Conservation (phyloP, 2,329 filamentous ascomycete species). For the Pestalotiopsis sp. region DNA sequence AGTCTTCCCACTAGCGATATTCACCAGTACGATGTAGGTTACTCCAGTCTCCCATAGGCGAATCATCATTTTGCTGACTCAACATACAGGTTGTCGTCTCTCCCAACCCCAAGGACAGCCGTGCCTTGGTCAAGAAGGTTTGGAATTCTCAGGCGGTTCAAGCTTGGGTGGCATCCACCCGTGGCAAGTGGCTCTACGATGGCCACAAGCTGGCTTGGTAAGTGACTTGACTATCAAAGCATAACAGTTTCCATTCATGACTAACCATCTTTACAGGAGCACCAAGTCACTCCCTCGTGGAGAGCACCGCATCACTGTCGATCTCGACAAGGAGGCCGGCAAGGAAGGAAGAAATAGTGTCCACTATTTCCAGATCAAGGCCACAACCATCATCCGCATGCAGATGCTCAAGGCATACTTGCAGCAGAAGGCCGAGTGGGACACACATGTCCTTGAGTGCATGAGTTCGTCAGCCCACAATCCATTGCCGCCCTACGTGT, state of each 20-base stretch:
- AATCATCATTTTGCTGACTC: constrained; percentile 14
- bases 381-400: constrained; percentile 71
- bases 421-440: constrained; percentile 58
- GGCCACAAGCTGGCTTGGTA: constrained; percentile 87
- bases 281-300: constrained; percentile 43
- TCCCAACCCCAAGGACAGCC: constrained; percentile 57
- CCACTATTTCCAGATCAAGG: constrained; percentile 64
- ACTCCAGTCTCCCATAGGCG: neutral
- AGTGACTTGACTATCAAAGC: constrained; percentile 23
- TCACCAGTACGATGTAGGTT: constrained; percentile 83
- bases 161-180: constrained; percentile 49
- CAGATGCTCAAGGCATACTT: constrained; percentile 69
- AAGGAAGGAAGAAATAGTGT: constrained; percentile 37
- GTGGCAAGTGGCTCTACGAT: constrained; percentile 71
- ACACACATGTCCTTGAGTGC: constrained; percentile 72
- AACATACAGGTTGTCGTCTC: constrained; percentile 64
- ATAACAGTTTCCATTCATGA: neutral
- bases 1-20: constrained; percentile 64
- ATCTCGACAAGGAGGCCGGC: constrained; percentile 61
- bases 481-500: constrained; percentile 3
- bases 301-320: constrained; percentile 62
- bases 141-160: constrained; percentile 71
- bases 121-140: constrained; percentile 71
- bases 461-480: constrained; percentile 58
- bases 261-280: constrained; percentile 32